Base-by-base conservation (phyloP, 2,329 filamentous ascomycete genomes). In the Myriangium duriaei region DNA sequence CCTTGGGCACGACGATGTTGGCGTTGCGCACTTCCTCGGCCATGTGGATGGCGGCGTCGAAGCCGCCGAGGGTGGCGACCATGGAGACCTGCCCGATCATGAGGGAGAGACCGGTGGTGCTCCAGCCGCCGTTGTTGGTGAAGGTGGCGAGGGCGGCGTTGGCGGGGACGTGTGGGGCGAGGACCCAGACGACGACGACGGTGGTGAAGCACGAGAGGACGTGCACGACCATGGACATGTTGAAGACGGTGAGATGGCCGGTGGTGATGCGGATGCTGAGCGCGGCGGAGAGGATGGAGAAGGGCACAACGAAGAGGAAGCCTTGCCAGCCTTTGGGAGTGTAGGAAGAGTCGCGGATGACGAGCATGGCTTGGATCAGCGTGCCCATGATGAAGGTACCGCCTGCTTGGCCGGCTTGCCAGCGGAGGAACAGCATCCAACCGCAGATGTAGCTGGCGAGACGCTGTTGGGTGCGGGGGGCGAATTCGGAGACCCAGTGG, bases 351-450 rank as follows among this genome's bases (percentile, higher is more conserved):
- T 61, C 45, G 26, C 62, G 61, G 42, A 65, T 55, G 35, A 57
- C 53, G 14, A 65, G 60, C 9, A 63, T 51, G 2, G 59, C 56
- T 40, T 69, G 64, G 26, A 69, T 66, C 30, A 69, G 48, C 0
- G 62, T 67, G 4, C 64, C 66, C 0, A 63, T 62, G 6, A 69
- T 55, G 45, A 66, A 69, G 1, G 61, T 59, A 2, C 64, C 65
- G 3, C 60, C 63, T 9, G 67, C 65, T 16, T 59, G 61, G 11
- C 63, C 65, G 7, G 65, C 63, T 46, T 69, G 67, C 66, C 66
- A 71, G 7, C 60, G 62, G 3, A 71, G 47, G 1, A 63, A 63
- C 1, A 60, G 62, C 53, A 68, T 64, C 67, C 68, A 71, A 3
- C 67, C 54, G 4, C 49, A 47, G 18, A 51, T 41, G 37, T 57